Evolutionary conservation across 257 asterid genomes (phyloP).

Genomic region (Lycium barbarum): DNA sequence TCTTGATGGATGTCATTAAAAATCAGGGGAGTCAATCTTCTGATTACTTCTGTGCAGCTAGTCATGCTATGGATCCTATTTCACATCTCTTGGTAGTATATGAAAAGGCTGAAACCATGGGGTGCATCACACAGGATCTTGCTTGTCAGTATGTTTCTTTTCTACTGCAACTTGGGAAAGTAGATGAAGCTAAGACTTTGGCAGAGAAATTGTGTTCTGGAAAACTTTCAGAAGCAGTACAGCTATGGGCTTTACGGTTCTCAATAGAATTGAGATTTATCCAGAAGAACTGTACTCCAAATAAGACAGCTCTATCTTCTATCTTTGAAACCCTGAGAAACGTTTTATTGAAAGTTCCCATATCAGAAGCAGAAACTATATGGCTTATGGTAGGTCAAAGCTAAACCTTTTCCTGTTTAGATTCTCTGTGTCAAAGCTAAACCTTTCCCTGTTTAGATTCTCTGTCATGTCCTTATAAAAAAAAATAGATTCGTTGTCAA

Average conservation of each 20-base stretch:
- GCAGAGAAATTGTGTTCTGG: constrained; percentile 65
- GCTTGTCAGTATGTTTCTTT: constrained; percentile 77
- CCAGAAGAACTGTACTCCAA: constrained; percentile 46
- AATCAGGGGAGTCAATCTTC: constrained; percentile 41
- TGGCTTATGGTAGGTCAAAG: constrained; percentile 83
- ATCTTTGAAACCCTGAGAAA: constrained; percentile 60
- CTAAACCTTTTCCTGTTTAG: neutral
- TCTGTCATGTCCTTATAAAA: neutral
- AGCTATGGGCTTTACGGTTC: constrained; percentile 69
- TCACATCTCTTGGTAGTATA: constrained; percentile 62
- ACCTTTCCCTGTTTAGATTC: neutral
- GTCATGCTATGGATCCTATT: constrained; percentile 52
- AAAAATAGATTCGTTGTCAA: neutral
- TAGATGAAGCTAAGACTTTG: constrained; percentile 64
- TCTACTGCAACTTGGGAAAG: constrained; percentile 62
- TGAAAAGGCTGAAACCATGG: constrained; percentile 73
- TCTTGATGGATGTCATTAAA: constrained; percentile 62
- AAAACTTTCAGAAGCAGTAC: constrained; percentile 57
- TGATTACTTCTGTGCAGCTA: constrained; percentile 39
- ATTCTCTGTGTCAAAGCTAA: constrained; percentile 33
- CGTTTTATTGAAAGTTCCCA: constrained; percentile 57
- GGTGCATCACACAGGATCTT: constrained; percentile 72
- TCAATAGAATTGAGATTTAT: constrained; percentile 62
- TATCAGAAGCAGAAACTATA: constrained; percentile 70
- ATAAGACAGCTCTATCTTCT: constrained; percentile 52